Base-by-base conservation (phyloP, 129 eudicot genomes). In the Saposhnikovia divaricata region DNA sequence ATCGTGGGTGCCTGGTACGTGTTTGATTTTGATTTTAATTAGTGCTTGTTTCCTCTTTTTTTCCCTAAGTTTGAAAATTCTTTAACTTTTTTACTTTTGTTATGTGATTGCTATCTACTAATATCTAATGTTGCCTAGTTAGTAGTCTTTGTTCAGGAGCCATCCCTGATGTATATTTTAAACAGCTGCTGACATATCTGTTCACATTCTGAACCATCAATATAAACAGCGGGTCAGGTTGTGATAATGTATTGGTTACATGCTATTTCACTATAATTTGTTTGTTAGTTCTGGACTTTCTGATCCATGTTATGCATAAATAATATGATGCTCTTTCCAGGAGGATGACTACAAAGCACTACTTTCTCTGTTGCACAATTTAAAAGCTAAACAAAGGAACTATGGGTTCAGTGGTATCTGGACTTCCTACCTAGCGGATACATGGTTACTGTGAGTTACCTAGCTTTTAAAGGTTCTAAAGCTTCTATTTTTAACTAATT, bases 131-230 rank as follows among this genome's bases (percentile, higher is more conserved):
- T 31, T 65, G 23, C 76, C 44, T 80, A 63, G 23, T 82, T 78
- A 42, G 16, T 80, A 89, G 99, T 79, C 93, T 92, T 76, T 95
- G 97, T 84, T 83, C 95, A 84, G 99, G 97, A 80, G 97, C 96
- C 65, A 82, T 90, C 69, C 99, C 99, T 53, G 83, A 82, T 76
- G 77, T 78, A 51, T 89, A 80, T 80, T 83, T 87, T 79, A 89
- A 91, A n/a, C 77, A 18, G 91, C 96, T 53, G 86, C 96, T 74
- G 96, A 90, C 76, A 86, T 90, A 75, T 93, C 96, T 27, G 90
- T 88, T 83, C 90, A 89, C 84, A 86, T 95, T 80, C 94, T 92
- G 61, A 89, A 95, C 84, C 72, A 83, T 87, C 89, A 92, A 61
- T 92, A 92, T 80, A 85, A 84, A 85, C 92, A 87, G 86, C 93